Base-by-base conservation (phyloP, 2,329 filamentous ascomycete species). In the Alternaria gansuensis region DNA sequence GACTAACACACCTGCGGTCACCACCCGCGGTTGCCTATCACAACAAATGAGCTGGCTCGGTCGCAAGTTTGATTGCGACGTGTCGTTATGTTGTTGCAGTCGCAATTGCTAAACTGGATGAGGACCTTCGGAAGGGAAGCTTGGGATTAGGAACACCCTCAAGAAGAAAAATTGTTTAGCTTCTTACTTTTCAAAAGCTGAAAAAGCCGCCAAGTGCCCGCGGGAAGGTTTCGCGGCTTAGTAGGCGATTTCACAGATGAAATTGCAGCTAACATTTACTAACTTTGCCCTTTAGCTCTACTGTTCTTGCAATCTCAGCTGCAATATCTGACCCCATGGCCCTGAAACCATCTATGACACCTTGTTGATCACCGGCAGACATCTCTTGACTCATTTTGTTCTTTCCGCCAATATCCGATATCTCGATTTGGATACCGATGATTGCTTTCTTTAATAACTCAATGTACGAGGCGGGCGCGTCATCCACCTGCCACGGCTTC, bases 391-490 rank as follows among this genome's bases (percentile, higher is more conserved):
- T 70, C 68, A 71, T 71, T 60, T 75, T 75, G 28, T 52, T 70
- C 44, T 73, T 73, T 0, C 72, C 72, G 13, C 62, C 69, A 14
- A 75, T 29, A 6, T 57, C 37, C 1, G 54, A 54, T 10, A 74
- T 66, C 48, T 66, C 57, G 17, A 75, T 69, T 54, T 73, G 56
- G 17, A 74, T 60, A 0, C 70, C 70, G 28, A 73, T 61, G 28
- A 73, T 71, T 5, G 54, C 64, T 28, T 69, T 70, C 41, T 66
- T 63, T 31, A 71, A 13, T 26, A 70, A 4, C 23, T 85, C 80
- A 7, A 89, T 71, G 71, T 87, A 90, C 0, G 67, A 71, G 10
- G 80, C 78, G 0, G 85, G 86, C 3, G 87, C 87, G 56, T 89
- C 85, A 0, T 76, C 68, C 0, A 90, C 83, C 39, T 79, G 76